Evolutionary conservation across 2,329 filamentous ascomycete species (phyloP).

Genomic region (Trichoderma sp.): DNA sequence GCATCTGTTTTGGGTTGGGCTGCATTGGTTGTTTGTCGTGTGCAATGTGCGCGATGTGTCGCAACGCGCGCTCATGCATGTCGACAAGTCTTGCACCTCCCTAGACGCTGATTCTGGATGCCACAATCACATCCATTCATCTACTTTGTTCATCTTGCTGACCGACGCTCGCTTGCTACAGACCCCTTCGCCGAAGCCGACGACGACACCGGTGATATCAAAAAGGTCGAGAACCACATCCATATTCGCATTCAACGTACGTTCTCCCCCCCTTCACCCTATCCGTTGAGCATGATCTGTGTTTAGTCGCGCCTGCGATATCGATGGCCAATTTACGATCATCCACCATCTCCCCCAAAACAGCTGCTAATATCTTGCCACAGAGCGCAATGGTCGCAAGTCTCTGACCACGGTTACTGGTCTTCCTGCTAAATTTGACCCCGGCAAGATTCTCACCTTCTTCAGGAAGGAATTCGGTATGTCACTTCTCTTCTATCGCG

Average conservation of each 20-base stretch:
- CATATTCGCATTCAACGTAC: constrained; percentile 99
- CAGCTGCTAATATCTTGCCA: constrained; percentile 39
- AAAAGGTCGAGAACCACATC: constrained; percentile 96
- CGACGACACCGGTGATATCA: constrained; percentile 95
- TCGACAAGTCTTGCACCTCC: not conserved
- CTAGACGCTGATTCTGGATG: not conserved
- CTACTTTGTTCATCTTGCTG: not conserved
- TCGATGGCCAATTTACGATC: not conserved
- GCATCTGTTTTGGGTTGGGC: not conserved
- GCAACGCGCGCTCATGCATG: not conserved
- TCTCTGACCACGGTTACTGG: constrained; percentile 99
- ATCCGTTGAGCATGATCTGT: not conserved
- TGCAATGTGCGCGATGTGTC: not conserved
- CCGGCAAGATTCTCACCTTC: constrained; percentile 99
- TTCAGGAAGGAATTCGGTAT: constrained; percentile 99
- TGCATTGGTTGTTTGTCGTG: not conserved
- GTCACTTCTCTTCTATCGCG: constrained; percentile 29
- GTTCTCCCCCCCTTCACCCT: constrained; percentile 30
- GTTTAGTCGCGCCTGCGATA: constrained; percentile 21
- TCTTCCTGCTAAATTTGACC: constrained; percentile 97
- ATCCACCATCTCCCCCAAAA: not conserved
- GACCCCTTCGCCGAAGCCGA: constrained; percentile 99
- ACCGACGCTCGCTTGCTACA: constrained; percentile 38
- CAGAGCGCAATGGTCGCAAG: constrained; percentile 99
- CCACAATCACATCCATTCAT: not conserved